Evolutionary conservation across 1,139 yeast genomes (phyloP).

Genomic region (Hemisphaericaspora lyxosophila): DNA sequence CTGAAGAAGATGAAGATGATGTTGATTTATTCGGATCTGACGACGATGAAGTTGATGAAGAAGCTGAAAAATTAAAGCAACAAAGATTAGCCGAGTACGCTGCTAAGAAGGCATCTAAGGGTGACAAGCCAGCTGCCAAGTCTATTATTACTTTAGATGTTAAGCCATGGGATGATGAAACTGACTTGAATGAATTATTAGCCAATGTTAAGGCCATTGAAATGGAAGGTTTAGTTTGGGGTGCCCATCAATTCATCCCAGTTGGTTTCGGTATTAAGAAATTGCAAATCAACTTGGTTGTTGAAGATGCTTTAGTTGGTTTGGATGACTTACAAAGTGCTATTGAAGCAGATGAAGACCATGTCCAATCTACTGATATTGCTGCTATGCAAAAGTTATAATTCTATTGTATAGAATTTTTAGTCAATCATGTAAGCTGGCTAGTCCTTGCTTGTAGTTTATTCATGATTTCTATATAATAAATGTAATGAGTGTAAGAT

Average conservation of each 20-base stretch:
- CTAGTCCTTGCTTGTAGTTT: not conserved
- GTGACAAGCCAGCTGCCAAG: conserved; percentile 98
- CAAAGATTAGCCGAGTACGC: conserved; percentile 97
- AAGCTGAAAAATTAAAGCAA: conserved; percentile 94
- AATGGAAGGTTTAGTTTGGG: conserved; percentile 96
- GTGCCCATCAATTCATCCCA: conserved; percentile 94
- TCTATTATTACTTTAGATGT: conserved; percentile 94
- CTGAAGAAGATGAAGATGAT: conserved; percentile 81
- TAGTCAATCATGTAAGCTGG: not conserved
- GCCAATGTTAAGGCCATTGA: conserved; percentile 81
- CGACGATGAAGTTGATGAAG: conserved; percentile 94
- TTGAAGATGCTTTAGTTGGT: conserved; percentile 95
- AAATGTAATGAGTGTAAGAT: not conserved
- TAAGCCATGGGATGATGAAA: conserved; percentile 99
- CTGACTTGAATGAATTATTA: conserved; percentile 84
- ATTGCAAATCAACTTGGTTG: conserved; percentile 97
- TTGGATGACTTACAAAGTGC: conserved; percentile 80
- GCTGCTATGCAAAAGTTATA: conserved; percentile 98
- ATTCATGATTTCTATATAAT: conserved; percentile 1
- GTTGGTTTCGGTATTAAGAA: conserved; percentile 99
- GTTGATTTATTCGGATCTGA: conserved; percentile 94
- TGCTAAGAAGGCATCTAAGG: conserved; percentile 95
- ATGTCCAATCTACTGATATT: conserved; percentile 96
- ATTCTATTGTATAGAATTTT: conserved; percentile 22
- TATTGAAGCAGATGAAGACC: conserved; percentile 97